Percentiles rank a stretch among this genome's conserved stretches.
phyloP scores from a whole-genome alignment of 768 basidiomycete species.

The Mycena polygramma region DNA sequence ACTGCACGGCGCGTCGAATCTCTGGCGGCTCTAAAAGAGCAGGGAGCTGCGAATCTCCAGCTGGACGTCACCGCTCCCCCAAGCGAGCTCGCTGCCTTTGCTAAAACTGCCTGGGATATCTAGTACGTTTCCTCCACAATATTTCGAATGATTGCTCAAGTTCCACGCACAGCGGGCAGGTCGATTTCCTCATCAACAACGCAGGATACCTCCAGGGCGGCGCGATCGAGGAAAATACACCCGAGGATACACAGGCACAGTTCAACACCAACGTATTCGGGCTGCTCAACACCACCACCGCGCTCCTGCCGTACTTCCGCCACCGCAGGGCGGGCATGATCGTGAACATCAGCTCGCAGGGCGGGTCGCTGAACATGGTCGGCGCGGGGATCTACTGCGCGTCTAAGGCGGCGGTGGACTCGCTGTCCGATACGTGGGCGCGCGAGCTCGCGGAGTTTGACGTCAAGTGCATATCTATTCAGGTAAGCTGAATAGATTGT shows the following conservation, averaged over 20 bases:
- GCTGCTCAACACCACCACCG: conserved; percentile 44
- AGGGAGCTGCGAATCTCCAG: conserved; percentile 43
- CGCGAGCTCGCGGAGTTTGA: conserved; percentile 33
- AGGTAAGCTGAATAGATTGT: conserved; percentile 21
- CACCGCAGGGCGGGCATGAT: conserved; percentile 46
- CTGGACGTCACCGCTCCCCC: conserved; percentile 47
- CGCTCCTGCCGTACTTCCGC: conserved; percentile 51
- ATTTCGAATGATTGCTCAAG: not conserved
- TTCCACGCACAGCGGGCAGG: conserved; percentile 33
- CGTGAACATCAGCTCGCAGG: conserved; percentile 46
- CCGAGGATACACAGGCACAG: conserved; percentile 29
- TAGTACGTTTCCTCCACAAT: conserved; percentile 28
- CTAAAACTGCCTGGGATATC: conserved; percentile 40
- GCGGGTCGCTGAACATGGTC: conserved; percentile 18
- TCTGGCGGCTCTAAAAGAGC: conserved; percentile 40
- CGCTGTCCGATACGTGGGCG: conserved; percentile 19
- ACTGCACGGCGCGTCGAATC: conserved; percentile 44
- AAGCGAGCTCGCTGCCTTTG: conserved; percentile 38
- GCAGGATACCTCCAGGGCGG: conserved; percentile 46
- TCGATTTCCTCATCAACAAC: conserved; percentile 52
- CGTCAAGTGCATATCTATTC: conserved; percentile 35
- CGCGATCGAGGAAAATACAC: conserved; percentile 44
- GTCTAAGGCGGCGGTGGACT: conserved; percentile 44
- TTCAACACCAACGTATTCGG: conserved; percentile 52
- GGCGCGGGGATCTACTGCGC: conserved; percentile 44